A percentile compares a stretch with the other conserved stretches of the same genome.
These are phyloP conservation scores for Hypoxylon sp. DNA, from an alignment of 2,329 filamentous ascomycete species.

Conservation along the genomic window DNA sequence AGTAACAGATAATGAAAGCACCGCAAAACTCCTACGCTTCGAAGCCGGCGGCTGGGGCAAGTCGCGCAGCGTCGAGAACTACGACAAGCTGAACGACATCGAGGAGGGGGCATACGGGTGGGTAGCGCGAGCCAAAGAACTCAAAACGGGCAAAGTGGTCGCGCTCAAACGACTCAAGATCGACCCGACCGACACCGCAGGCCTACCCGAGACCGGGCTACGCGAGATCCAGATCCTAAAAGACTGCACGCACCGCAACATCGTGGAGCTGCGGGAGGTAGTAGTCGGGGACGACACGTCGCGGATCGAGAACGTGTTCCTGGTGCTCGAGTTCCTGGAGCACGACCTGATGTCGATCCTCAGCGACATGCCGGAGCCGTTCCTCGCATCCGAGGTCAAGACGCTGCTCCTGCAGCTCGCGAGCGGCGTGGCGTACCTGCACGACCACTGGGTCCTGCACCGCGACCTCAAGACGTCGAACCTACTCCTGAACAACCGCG, in stretches of 20 bases:
- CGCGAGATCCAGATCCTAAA: slow-evolving; percentile 94
- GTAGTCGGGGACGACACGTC: slow-evolving; percentile 75
- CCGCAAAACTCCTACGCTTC: slow-evolving; percentile 78
- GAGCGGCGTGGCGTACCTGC: slow-evolving; percentile 86
- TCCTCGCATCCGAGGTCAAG: slow-evolving; percentile 92
- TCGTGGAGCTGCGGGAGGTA: slow-evolving; percentile 86
- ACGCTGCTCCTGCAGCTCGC: slow-evolving; percentile 87
- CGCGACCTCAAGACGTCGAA: slow-evolving; percentile 95
- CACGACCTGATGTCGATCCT: slow-evolving; percentile 96
- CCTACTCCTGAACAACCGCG: slow-evolving; percentile 94
- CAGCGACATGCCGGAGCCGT: slow-evolving; percentile 94
- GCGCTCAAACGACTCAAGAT: slow-evolving; percentile 96
- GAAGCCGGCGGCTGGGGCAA: slow-evolving; percentile 76
- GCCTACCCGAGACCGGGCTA: slow-evolving; percentile 91
- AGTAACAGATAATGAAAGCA: slow-evolving; percentile 44
- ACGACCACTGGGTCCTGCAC: slow-evolving; percentile 91
- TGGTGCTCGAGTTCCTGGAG: slow-evolving; percentile 98
- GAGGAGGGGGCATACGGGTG: slow-evolving; percentile 97
- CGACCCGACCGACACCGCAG: slow-evolving; percentile 78
- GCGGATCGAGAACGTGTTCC: slow-evolving; percentile 76
- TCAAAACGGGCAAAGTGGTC: slow-evolving; percentile 82
- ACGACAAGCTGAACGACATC: slow-evolving; percentile 94
- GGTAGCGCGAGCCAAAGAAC: slow-evolving; percentile 87
- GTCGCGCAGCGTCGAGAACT: slow-evolving; percentile 86
- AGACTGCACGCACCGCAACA: slow-evolving; percentile 83